Evolutionary conservation across 768 basidiomycete genomes (phyloP), one percentile per base, ranked within the genome.

Genomic region (Auriscalpium microsporum): DNA sequence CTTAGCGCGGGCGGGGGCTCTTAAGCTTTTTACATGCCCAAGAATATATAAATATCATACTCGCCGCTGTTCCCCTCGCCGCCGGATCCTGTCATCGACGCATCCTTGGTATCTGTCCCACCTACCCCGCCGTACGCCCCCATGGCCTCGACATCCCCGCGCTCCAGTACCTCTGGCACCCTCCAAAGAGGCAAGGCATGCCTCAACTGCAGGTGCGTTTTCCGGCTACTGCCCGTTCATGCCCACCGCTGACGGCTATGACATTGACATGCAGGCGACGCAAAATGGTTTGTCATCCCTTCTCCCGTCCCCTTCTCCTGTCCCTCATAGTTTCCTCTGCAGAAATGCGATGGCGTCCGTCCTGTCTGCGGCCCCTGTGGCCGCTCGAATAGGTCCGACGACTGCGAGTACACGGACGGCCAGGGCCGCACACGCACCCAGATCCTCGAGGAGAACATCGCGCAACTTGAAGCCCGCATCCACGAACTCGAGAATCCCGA

Each of bases 321-420:
- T 55, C 34, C 23, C 36, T 13, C 11, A 23, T 16, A 47, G 44
- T 16, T 51, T 40, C 14, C n/a, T 19, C 28, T n/a, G 11, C 56
- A 82, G 84, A 84, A 79, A 76, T 86, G 84, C 56, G 84, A 86
- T 60, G 83, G 83, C 16, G 62, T 64, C 2, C 80, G 79, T 58
- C 85, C 84, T 2, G 69, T 77, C n/a, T 86, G 84, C 64, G 81
- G 82, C 1, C 83, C 79, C 44, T 86, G 84, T 68, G 65, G 70
- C 37, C 69, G 73, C 8, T 77, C 79, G 40, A 79, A 81, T 37
- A 79, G 82, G 54, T 74, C 75, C 38, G 83, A 84, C 48, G 81
- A 81, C n/a, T 86, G 84, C 65, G 83, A 86, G 68, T 86, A 84
- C 65, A 73, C 79, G 5, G 84, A 86, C 61, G 80, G 80, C 4